phyloP scores from a whole-genome alignment of 148 eudicot species.

The Fallopia convolvulus region DNA sequence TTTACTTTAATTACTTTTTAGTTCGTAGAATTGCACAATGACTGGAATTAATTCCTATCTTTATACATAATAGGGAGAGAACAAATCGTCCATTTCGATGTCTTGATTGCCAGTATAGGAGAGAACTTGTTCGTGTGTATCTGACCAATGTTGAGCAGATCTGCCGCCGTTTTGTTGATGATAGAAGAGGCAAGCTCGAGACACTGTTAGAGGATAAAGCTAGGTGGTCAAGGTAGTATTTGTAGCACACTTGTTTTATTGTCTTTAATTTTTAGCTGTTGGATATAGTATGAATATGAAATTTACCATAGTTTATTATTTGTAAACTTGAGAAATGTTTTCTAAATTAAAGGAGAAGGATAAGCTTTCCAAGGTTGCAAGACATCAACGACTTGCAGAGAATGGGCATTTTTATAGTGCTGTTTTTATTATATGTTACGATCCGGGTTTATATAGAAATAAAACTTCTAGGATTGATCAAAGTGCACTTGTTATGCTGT shows the following conservation, averaged over 20 bases:
- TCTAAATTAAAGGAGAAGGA: not conserved
- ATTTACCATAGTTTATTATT: not conserved
- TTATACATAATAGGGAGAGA: slow-evolving; percentile 52
- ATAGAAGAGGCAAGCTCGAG: slow-evolving; percentile 64
- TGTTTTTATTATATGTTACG: not conserved
- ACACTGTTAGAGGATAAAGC: slow-evolving; percentile 77
- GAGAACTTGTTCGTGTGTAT: slow-evolving; percentile 86
- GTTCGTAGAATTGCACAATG: not conserved
- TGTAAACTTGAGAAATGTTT: not conserved
- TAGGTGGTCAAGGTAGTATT: slow-evolving; percentile 79
- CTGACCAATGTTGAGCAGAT: slow-evolving; percentile 84
- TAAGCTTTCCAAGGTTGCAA: not conserved
- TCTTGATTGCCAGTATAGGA: slow-evolving; percentile 75
- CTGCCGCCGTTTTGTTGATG: slow-evolving; percentile 86
- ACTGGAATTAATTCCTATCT: not conserved
- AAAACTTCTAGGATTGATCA: not conserved
- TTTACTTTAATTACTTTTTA: not conserved
- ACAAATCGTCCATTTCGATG: slow-evolving; percentile 81
- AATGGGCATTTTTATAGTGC: not conserved
- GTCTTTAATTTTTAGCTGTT: not conserved
- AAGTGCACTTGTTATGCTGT: not conserved
- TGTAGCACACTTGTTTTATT: not conserved
- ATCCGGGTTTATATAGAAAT: not conserved
- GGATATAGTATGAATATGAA: not conserved
- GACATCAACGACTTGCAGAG: not conserved